These are phyloP conservation scores for Pythium scleroteichum DNA, from an alignment of 352 stramenopile species.

Conservation along the genomic window DNA sequence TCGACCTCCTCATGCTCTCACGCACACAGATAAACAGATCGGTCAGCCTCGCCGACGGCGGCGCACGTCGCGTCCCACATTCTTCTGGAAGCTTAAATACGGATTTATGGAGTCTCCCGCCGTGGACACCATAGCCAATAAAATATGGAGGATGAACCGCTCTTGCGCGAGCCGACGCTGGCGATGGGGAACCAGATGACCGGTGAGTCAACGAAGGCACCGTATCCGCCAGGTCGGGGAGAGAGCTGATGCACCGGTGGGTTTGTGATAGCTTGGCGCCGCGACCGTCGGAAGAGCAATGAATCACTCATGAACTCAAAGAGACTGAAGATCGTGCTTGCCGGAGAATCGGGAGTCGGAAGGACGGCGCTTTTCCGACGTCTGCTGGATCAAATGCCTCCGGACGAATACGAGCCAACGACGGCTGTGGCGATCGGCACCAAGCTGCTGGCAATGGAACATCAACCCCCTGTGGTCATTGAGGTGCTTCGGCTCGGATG, in stretches of 20 bases:
- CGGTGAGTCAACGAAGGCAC: background rate
- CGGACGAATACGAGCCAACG: slow-evolving; percentile 32
- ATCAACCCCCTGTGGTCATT: slow-evolving; percentile 33
- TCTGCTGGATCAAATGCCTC: slow-evolving; percentile 35
- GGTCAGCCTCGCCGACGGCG: slow-evolving; percentile 16
- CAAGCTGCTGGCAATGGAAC: slow-evolving; percentile 55
- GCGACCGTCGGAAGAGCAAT: slow-evolving; percentile 4
- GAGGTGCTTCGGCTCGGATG: slow-evolving; percentile 37
- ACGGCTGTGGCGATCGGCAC: slow-evolving; percentile 47
- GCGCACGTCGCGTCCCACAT: slow-evolving; percentile 14
- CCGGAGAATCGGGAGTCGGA: slow-evolving; percentile 41
- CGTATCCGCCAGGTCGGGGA: background rate
- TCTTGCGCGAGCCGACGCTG: background rate
- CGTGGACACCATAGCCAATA: no score
- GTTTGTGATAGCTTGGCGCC: background rate
- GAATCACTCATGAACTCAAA: slow-evolving; percentile 10
- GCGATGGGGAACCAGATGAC: slow-evolving; percentile 7
- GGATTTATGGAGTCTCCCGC: background rate
- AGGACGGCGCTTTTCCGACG: slow-evolving; percentile 61
- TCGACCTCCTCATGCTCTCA: background rate
- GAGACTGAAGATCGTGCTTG: slow-evolving; percentile 49
- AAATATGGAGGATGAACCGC: no score
- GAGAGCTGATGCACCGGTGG: background rate
- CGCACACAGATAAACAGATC: no score
- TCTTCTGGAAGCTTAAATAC: background rate